A percentile compares a stretch with the other conserved stretches of the same genome.
phyloP scores from a whole-genome alignment of 1,284 basidiomycete genomes.

The Trametes sp. region DNA sequence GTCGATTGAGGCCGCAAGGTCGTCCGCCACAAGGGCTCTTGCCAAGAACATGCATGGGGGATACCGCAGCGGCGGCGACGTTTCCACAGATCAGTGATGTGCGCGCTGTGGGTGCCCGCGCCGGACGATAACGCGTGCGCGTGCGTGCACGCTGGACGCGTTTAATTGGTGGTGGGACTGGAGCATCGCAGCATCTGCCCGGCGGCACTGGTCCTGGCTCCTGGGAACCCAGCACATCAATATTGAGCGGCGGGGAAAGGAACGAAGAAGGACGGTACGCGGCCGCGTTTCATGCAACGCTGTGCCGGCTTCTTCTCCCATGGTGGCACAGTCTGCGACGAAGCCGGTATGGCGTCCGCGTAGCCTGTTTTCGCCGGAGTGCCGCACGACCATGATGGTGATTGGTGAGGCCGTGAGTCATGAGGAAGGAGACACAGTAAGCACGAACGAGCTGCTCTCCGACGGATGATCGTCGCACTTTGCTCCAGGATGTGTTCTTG shows the following conservation, averaged over 20 bases:
- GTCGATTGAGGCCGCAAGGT: not conserved
- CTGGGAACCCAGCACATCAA: constrained; percentile 1
- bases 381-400: not conserved
- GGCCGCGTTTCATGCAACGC: not conserved
- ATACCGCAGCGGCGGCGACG: not conserved
- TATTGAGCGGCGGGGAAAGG: constrained; percentile 4
- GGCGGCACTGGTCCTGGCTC: too few species aligned
- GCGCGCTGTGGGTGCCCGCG: not conserved
- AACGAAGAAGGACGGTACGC: not conserved
- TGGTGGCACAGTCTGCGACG: not conserved
- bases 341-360: not conserved
- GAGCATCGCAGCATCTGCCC: not conserved
- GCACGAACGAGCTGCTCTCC: too few species aligned
- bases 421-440: too few species aligned
- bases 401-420: too few species aligned
- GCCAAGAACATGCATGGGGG: too few species aligned
- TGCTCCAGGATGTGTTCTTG: not conserved
- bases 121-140: too few species aligned
- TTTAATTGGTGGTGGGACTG: not conserved
- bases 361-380: not conserved
- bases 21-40: too few species aligned
- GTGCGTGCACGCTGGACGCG: not conserved
- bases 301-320: not conserved
- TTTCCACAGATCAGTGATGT: constrained; percentile 5
- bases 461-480: not conserved